A percentile compares a stretch with the other conserved stretches of the same genome.
phyloP scores from a whole-genome alignment of 164 flowering plant genomes.

The Vitis amurensis region DNA sequence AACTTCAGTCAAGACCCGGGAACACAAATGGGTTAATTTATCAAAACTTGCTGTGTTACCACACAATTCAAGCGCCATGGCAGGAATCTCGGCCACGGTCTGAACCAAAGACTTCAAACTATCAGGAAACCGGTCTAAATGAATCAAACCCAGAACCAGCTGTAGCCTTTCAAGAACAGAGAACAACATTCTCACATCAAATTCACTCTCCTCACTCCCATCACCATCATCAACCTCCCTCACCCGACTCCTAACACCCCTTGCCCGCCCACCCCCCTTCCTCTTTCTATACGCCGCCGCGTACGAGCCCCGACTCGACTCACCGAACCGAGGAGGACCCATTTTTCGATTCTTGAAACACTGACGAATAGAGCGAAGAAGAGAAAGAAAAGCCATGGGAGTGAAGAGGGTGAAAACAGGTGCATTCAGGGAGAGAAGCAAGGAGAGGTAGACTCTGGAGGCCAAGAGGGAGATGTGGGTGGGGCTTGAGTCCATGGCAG shows the following conservation, averaged over 20 bases:
- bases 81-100: slow-evolving; percentile 63
- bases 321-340: not conserved
- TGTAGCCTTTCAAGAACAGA: slow-evolving; percentile 55
- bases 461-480: slow-evolving; percentile 46
- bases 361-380: slow-evolving; percentile 68
- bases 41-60: slow-evolving; percentile 27
- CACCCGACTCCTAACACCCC: slow-evolving; percentile 5
- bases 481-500: slow-evolving; percentile 61
- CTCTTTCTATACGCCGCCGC: slow-evolving; percentile 22
- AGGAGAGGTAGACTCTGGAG: slow-evolving; percentile 62
- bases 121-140: slow-evolving; percentile 80
- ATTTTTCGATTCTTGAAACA: slow-evolving; percentile 37
- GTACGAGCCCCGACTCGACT: not conserved
- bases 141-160: slow-evolving; percentile 50
- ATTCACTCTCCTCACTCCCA: slow-evolving; percentile 19
- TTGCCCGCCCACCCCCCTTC: slow-evolving; percentile 27
- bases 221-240: slow-evolving; percentile 15
- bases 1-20: slow-evolving; percentile 46
- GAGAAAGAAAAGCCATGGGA: slow-evolving; percentile 70
- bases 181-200: slow-evolving; percentile 43
- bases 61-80: slow-evolving; percentile 46
- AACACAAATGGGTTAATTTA: slow-evolving; percentile 47
- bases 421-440: slow-evolving; percentile 63
- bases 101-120: slow-evolving; percentile 74
- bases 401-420: slow-evolving; percentile 85